Base-by-base conservation (phyloP, 2,329 filamentous ascomycete species). In the Celoporthe dispersa region DNA sequence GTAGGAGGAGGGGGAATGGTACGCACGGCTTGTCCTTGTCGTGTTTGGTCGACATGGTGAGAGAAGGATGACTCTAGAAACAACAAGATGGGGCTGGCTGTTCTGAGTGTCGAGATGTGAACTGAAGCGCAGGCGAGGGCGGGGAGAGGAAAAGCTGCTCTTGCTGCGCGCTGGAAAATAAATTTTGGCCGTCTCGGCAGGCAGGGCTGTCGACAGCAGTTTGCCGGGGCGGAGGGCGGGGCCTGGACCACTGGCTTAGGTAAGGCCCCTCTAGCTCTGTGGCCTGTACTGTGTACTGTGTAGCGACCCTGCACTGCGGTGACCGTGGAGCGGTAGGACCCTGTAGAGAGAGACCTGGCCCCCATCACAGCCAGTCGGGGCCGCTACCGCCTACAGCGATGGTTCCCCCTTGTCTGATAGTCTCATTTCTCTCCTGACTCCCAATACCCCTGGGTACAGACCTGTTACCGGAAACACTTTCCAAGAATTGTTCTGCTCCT, bases 41-140 rank as follows among this genome's bases (percentile, higher is more conserved):
- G 82, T 97, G 90, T 74, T 92, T 97, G 39, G 93, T 96, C 73
- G 94, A 94, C 94, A 97, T 94, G 39, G 68, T 76, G 72, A 19
- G 31, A 28, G 9, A 14, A 39, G 31, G 31, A 12, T 31, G 31
- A 19, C 2, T 22, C 25, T 64, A 53, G 25, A 48, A 37, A 7
- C 4, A 16, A 41, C n/a, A 3, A 63, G 37, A 61, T 37, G 8
- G 12, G 22, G n/a, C 22, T 39, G 33, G n/a, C 16, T 41, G 61
- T 44, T 53, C 25, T n/a, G 33, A 39, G 22, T 57, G 48, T 61
- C 37, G 39, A 28, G 28, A 44, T 28, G 39, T 16, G 37, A 3
- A 14, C 6, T 51, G 14, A 14, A 53, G 22, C 33, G 16, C 9
- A 37, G 57, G 57, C 31, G 31, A 22, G 19, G 19, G 19, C 41